These are phyloP conservation scores for Musa acuminata DNA, from an alignment of 176 grass and related monocot species.

Conservation along the genomic window DNA sequence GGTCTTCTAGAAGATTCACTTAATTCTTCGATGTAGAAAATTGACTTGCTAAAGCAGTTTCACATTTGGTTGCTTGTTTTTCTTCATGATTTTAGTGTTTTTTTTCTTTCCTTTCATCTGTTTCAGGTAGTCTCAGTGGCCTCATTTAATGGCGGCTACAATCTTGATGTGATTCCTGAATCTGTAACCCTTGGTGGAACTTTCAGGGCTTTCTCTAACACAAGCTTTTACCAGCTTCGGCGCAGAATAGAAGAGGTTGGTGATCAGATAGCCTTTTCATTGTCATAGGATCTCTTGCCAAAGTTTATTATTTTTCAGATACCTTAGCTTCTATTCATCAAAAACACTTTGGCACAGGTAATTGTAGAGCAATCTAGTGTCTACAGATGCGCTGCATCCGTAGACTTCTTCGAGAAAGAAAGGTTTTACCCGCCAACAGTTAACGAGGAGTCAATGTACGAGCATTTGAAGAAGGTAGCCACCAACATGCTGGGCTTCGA, in stretches of 20 bases:
- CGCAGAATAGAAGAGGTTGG: conserved; percentile 89
- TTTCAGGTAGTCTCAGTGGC: conserved; percentile 72
- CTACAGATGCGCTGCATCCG: conserved; percentile 44
- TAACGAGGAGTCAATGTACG: conserved; percentile 66
- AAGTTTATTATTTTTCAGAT: not conserved
- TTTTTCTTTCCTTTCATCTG: not conserved
- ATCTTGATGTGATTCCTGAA: conserved; percentile 12
- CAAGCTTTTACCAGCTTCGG: conserved; percentile 79
- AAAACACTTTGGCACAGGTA: conserved; percentile 30
- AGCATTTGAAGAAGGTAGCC: conserved; percentile 44
- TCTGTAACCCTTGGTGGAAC: conserved; percentile 53
- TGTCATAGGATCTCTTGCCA: not conserved
- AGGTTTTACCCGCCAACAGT: conserved; percentile 94
- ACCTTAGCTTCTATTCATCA: too few relatives aligned
- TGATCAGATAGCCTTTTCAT: not conserved
- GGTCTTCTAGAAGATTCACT: too few relatives aligned
- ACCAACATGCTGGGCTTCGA: conserved; percentile 33
- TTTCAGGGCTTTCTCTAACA: conserved; percentile 89
- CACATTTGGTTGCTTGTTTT: not conserved
- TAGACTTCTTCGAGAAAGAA: conserved; percentile 94
- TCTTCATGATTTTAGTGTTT: conserved; percentile 4
- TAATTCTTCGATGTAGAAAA: too few relatives aligned
- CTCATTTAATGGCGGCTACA: conserved; percentile 24
- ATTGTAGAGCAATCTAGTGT: conserved; percentile 62
- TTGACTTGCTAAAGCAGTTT: not conserved